Base-by-base conservation (phyloP, 1,139 yeast species). In the Scheffersomyces parashehatae region DNA sequence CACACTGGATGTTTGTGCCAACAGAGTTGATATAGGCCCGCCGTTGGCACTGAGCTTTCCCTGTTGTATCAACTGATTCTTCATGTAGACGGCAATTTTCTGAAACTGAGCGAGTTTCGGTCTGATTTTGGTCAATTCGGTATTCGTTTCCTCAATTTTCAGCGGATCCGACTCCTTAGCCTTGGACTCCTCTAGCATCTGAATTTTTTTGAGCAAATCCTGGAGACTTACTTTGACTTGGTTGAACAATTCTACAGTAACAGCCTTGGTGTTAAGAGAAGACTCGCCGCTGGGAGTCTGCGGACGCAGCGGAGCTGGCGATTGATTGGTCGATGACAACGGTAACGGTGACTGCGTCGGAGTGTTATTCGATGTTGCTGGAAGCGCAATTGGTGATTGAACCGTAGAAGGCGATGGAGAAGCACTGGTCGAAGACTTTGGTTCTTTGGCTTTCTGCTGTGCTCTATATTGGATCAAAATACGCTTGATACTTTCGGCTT, bases 401-500 rank as follows among this genome's bases (percentile, higher is more conserved):
- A 14, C 20, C 2, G 35, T 13, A 10, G 35, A 31, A 14, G 35
- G 35, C 8, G 35, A 31, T 2, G 15, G 16, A 14, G 20, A 10
- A 13, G 35, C 35, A 14, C 24, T 14, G 12, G 33, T 9, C 14
- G 33, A 12, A 11, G 33, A 30, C 15, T 15, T n/a, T 26, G 45
- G 48, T 39, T 38, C 54, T 28, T 34, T 41, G 13, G 47, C 52
- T 15, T 49, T 46, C 11, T 59, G 62, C 40, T 56, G 56, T 15
- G 68, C 70, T 45, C 70, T 72, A 50, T 70, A 73, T 42, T 60
- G 68, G 29, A 70, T 49, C 41, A 76, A 72, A 48, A 70, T 74
- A 59, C 68, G 71, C 55, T 77, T 81, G 55, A 88, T 82, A 48
- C 79, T 79, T 44, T 86, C 86, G 4, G 93, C 95, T 47, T 81